Base-by-base conservation (phyloP, 2,329 filamentous ascomycete species). In the Botrytis squamosa region DNA sequence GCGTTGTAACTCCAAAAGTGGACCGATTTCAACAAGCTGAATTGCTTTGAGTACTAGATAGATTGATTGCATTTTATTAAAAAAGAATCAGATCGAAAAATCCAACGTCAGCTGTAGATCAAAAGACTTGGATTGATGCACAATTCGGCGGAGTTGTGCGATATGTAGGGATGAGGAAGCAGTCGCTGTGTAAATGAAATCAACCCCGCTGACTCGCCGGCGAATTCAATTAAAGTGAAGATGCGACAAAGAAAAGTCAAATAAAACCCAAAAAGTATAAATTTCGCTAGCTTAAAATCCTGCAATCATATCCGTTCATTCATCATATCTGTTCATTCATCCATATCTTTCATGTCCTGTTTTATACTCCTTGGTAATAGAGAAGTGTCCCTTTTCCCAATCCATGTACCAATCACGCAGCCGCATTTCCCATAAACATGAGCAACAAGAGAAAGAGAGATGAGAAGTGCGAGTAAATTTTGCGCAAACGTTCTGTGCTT, bases 251-350 rank as follows among this genome's bases (percentile, higher is more conserved):
- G n/a, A 25, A 49, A 9, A 46, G 22, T 46, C 42, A 9, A 66
- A 20, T 16, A 12, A 36, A 66, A 36, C 4, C 22, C 7, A 6
- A 22, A 49, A 57, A 3, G 18, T 66, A 18, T 49, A 36, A 46
- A 49, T 49, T 66, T 40, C 8, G 10, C 49, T 33, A 33, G 46
- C 49, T 29, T 57, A 52, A 25, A 40, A 40, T 22, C n/a, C 16
- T 67, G 65, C 6, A 42, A 8, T 10, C 18, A 29, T 42, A 68
- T 42, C 36, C 22, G 65, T 55, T 67, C 65, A 67, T 67, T 68
- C 8, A 6, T 55, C 63, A 29, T 42, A 68, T 42, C 36, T 29
- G 65, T 55, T 67, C 65, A 67, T 67, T 68, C 14, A 6, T 55
- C 63, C 33, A 55, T 65, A 22, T 67, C 22, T 29, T 40, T 67